A percentile compares a stretch with the other conserved stretches of the same genome.
Evolutionary conservation across 129 eudicot species (phyloP).

Genomic region (Glebionis coronaria): DNA sequence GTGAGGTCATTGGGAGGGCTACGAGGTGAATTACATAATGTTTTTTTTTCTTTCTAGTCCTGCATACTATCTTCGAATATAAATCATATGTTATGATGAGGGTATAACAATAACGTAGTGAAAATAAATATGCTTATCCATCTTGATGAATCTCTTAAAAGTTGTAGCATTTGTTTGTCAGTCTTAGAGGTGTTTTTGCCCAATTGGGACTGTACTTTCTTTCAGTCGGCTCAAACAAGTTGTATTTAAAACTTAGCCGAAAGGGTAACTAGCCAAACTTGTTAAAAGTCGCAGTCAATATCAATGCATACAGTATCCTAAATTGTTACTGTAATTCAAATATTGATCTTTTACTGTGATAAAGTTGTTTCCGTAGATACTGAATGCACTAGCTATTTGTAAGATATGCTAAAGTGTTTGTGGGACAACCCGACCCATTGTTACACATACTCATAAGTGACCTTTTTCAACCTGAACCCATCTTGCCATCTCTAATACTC

Average conservation of each 20-base stretch:
- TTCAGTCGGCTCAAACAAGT: too few relatives aligned
- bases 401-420: too few relatives aligned
- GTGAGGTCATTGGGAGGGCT: constrained; percentile 91
- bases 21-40: constrained; percentile 53
- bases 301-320: too few relatives aligned
- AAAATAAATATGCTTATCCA: neutral
- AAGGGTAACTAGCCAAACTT: too few relatives aligned
- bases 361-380: too few relatives aligned
- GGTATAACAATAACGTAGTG: neutral
- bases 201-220: neutral
- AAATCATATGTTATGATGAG: neutral
- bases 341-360: too few relatives aligned
- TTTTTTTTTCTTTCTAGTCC: neutral
- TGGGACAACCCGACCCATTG: too few relatives aligned
- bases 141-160: neutral
- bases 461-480: neutral
- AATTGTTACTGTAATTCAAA: too few relatives aligned
- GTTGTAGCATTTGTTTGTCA: neutral
- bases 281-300: neutral
- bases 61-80: neutral
- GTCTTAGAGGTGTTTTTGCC: neutral
- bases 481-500: neutral
- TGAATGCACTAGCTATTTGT: too few relatives aligned
- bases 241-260: too few relatives aligned
- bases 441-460: too few relatives aligned